These are phyloP conservation scores for Umbelopsis isabellina DNA, from an alignment of 192 early-diverging fungal species.

Conservation along the genomic window DNA sequence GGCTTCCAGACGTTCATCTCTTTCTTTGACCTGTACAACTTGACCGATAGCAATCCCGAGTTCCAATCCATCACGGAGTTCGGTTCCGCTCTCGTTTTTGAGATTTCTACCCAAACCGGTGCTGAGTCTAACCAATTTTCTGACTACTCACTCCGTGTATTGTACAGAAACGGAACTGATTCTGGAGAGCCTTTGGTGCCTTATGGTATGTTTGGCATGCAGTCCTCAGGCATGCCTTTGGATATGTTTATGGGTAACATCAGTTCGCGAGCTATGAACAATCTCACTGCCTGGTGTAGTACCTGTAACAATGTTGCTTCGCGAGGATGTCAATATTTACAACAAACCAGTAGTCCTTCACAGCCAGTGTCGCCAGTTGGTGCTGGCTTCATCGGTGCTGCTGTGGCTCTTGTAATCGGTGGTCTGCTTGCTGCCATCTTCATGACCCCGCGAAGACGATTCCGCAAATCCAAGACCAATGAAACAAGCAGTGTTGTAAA, in stretches of 20 bases:
- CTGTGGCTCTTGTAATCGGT: conserved; percentile 1
- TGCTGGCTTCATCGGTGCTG: conserved; percentile 23
- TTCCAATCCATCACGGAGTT: conserved; percentile 25
- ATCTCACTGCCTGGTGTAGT: conserved; percentile 13
- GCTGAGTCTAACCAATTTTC: conserved; percentile 1
- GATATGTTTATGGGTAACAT: conserved; percentile 16
- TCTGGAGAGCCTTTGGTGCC: neutral
- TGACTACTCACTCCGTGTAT: conserved; percentile 6
- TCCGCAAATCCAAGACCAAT: neutral
- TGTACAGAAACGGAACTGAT: conserved; percentile 18
- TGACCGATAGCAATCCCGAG: conserved; percentile 18
- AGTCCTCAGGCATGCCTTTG: neutral
- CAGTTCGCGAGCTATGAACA: conserved; percentile 7
- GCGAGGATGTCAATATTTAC: conserved; percentile 15
- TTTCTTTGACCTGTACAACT: conserved; percentile 23
- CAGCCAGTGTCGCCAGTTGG: conserved; percentile 12
- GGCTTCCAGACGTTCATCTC: conserved; percentile 20
- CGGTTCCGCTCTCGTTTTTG: conserved; percentile 16
- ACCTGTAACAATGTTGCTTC: neutral
- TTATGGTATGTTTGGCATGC: conserved; percentile 7
- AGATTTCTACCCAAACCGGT: conserved; percentile 2
- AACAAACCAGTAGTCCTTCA: neutral
- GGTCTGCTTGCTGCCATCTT: neutral
- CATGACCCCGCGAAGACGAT: neutral
- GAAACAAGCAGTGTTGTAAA: conserved; percentile 6